phyloP scores from a whole-genome alignment of 208 protist genomes.

The Trypanosoma theileri region DNA sequence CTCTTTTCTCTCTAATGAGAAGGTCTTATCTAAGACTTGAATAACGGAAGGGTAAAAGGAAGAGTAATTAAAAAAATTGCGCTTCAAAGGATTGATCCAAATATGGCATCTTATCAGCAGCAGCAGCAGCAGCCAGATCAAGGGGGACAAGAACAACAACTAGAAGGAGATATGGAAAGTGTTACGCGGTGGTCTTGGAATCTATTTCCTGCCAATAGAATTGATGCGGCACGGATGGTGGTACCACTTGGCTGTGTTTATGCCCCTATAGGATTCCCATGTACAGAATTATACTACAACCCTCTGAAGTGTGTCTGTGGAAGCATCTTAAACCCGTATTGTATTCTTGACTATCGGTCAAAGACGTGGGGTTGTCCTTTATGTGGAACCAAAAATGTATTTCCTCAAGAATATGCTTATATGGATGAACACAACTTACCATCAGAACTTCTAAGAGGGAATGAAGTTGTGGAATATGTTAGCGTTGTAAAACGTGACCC shows the following conservation, averaged over 20 bases:
- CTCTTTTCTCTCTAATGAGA: not conserved
- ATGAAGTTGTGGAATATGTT: slow-evolving; percentile 96
- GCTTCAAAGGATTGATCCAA: slow-evolving; percentile 22
- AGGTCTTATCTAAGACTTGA: not conserved
- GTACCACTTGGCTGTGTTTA: slow-evolving; percentile 96
- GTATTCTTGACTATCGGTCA: slow-evolving; percentile 57
- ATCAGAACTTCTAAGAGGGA: slow-evolving; percentile 86
- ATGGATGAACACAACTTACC: slow-evolving; percentile 91
- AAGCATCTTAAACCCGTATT: slow-evolving; percentile 95
- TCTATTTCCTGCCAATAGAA: slow-evolving; percentile 91
- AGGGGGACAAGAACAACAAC: slow-evolving; percentile 28
- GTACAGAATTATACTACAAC: slow-evolving; percentile 90
- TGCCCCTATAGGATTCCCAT: slow-evolving; percentile 93
- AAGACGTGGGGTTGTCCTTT: slow-evolving; percentile 94
- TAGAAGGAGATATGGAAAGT: slow-evolving; percentile 20
- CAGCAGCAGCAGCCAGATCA: slow-evolving; percentile 14
- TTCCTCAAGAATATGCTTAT: slow-evolving; percentile 94
- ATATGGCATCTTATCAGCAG: slow-evolving; percentile 11
- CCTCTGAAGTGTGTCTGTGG: slow-evolving; percentile 94
- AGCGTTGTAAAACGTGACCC: slow-evolving; percentile 48
- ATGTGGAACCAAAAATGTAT: slow-evolving; percentile 92
- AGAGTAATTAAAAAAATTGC: slow-evolving; percentile 28
- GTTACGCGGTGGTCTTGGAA: slow-evolving; percentile 94
- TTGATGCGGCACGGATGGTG: slow-evolving; percentile 95
- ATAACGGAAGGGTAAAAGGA: not conserved